A percentile compares a stretch with the other conserved stretches of the same genome.
Evolutionary conservation across 2,329 filamentous ascomycete species (phyloP).

Genomic region (Rhinocladiella mackenziei): DNA sequence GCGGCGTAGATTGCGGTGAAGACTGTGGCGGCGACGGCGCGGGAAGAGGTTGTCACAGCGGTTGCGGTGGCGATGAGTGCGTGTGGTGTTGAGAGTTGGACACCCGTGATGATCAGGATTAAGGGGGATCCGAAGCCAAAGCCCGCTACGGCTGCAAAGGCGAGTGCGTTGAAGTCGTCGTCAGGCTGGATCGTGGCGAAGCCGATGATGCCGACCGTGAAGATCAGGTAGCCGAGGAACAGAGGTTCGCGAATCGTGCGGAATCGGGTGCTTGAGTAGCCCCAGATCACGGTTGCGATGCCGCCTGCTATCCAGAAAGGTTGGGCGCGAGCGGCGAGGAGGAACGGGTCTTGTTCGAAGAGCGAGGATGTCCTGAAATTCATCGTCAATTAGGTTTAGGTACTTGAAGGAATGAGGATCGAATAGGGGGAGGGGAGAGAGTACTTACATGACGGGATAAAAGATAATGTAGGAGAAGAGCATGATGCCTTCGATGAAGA

Average conservation of each 20-base stretch:
- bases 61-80: constrained; percentile 26
- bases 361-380: constrained; percentile 14
- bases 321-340: constrained; percentile 14
- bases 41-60: constrained; percentile 22
- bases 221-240: constrained; percentile 21
- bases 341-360: constrained; percentile 20
- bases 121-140: constrained; percentile 23
- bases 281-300: constrained; percentile 20
- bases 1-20: constrained; percentile 26
- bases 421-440: too few relatives aligned
- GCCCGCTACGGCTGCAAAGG: constrained; percentile 16
- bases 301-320: constrained; percentile 21
- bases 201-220: constrained; percentile 23
- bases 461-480: constrained; percentile 26
- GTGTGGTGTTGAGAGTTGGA: constrained; percentile 25
- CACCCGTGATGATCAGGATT: constrained; percentile 24
- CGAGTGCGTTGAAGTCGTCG: constrained; percentile 6
- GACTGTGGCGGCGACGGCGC: constrained; percentile 21
- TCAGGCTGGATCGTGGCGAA: constrained; percentile 19
- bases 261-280: constrained; percentile 17
- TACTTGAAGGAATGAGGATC: not conserved
- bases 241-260: constrained; percentile 25
- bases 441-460: constrained; percentile 26
- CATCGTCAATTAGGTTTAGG: not conserved
- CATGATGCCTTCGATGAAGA: constrained; percentile 26